Base-by-base conservation (phyloP, 352 stramenopile species). In the Globisporangium takayamanum region DNA sequence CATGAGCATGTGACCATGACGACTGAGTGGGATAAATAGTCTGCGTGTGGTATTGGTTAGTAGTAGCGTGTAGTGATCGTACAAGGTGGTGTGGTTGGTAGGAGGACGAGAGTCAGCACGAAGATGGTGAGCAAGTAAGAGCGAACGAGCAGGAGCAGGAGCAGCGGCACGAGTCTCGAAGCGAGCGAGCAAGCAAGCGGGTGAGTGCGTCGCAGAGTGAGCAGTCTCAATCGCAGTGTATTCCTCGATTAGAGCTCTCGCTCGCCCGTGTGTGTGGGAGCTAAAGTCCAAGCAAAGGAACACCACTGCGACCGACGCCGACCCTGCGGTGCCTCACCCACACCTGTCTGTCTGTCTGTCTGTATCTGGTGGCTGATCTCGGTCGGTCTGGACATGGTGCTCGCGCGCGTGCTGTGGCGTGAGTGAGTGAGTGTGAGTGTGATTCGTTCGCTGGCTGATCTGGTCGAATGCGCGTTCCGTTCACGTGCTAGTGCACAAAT, bases 401-500 rank as follows among this genome's bases (percentile, higher is more conserved):
- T 0, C 22, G 22, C 22, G 22, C 39, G 39, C 8, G 10, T 20
- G 44, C 45, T 50, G 45, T 50, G n/a, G 45, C 45, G 45, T n/a
- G 45, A 3, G 18, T 14, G 41, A 10, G 33, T 12, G 33, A 22
- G 22, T 22, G 22, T 22, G 22, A 22, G 22, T 22, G 22, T 22
- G 22, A 22, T 22, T 22, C 30, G 30, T 36, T 10, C 33, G 33
- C 7, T 39, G 6, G 33, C 33, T 39, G 33, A 39, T 10, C 33
- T 39, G 7, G 33, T 7, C 7, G 33, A 39, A 22, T 42, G 37
- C 37, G 18, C 14, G 8, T 16, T 44, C 16, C 15, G 41, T 20
- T n/a, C 48, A 20, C 25, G 14, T 41, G 12, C 25, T 30, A 12
- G 48, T 53, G 15, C 22, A 92, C 82, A 60, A 89, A 92, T 70